These are phyloP conservation scores for Magnusiomyces paraingens DNA, from an alignment of 1,139 yeast species.

Conservation along the genomic window DNA sequence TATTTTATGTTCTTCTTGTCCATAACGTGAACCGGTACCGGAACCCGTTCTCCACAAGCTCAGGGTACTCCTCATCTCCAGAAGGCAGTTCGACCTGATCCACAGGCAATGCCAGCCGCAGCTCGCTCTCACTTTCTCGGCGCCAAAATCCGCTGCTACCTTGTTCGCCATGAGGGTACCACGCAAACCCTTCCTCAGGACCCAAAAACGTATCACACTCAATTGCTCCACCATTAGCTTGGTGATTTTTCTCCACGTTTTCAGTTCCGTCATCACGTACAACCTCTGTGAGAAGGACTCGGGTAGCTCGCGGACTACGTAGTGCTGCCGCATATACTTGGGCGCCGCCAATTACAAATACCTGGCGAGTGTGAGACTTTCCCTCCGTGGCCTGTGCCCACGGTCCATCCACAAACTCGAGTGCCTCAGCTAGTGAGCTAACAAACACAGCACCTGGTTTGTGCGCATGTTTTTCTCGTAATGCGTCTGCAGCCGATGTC, in stretches of 20 bases:
- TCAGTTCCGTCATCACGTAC: slow-evolving; percentile 23
- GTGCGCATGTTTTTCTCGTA: too few relatives aligned
- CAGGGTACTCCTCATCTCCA: slow-evolving; percentile 20
- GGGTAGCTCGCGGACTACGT: slow-evolving; percentile 41
- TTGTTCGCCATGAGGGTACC: slow-evolving; percentile 18
- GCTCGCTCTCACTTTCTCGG: slow-evolving; percentile 30
- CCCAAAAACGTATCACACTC: slow-evolving; percentile 61
- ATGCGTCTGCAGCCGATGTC: too few relatives aligned
- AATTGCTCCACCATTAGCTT: slow-evolving; percentile 10
- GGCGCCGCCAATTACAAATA: slow-evolving; percentile 91
- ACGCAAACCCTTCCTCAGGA: slow-evolving; percentile 24
- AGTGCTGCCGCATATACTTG: slow-evolving; percentile 65
- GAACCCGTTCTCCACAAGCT: slow-evolving; percentile 44
- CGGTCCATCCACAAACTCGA: slow-evolving; percentile 21
- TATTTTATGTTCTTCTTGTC: slow-evolving; percentile 30
- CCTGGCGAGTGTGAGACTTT: slow-evolving; percentile 39
- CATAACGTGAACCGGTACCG: slow-evolving; percentile 47
- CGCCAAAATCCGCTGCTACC: slow-evolving; percentile 29
- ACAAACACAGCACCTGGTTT: too few relatives aligned
- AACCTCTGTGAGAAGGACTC: slow-evolving; percentile 72
- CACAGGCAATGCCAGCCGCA: slow-evolving; percentile 38
- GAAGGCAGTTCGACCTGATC: slow-evolving; percentile 34
- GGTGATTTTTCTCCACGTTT: slow-evolving; percentile 13
- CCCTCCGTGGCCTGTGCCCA: slow-evolving; percentile 16
- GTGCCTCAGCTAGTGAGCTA: too few relatives aligned